A percentile compares a stretch with the other conserved stretches of the same genome.
Conservation (phyloP, 75 land plant species). For the Adiantum capillusveneris region DNA sequence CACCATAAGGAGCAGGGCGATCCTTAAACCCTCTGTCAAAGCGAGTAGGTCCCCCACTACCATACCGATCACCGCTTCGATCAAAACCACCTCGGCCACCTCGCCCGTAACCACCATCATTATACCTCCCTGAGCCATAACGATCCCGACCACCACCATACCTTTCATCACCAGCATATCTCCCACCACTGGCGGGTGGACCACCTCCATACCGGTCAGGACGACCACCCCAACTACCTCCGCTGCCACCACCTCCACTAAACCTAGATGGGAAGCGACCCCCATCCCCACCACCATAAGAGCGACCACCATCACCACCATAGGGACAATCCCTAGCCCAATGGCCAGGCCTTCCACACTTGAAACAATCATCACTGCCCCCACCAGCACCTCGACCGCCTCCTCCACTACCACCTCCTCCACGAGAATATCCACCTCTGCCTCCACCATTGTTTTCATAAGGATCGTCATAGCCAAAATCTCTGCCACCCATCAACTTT, state of each 20-base stretch:
- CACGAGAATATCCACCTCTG: constrained; percentile 20
- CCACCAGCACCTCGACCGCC: constrained; percentile 1
- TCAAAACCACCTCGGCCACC: constrained; percentile 26
- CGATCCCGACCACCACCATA: constrained; percentile 37
- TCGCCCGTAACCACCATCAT: constrained; percentile 15
- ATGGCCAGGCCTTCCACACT: constrained; percentile 83
- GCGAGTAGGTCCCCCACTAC: constrained; percentile 25
- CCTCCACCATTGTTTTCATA: constrained; percentile 17
- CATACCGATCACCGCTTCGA: constrained; percentile 14
- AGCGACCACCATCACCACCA: constrained; percentile 45
- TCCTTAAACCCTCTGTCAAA: too few species aligned
- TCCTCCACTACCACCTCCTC: constrained; percentile 14
- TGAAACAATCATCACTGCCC: constrained; percentile 67
- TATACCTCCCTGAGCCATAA: constrained; percentile 18
- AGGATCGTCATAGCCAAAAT: constrained; percentile 26
- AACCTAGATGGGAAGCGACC: constrained; percentile 33
- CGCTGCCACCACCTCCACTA: constrained; percentile 34
- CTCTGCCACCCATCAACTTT: constrained; percentile 42
- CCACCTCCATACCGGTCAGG: constrained; percentile 36
- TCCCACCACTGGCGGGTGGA: neutral
- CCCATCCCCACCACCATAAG: constrained; percentile 24
- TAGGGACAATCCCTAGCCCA: constrained; percentile 91
- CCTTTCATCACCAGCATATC: constrained; percentile 6
- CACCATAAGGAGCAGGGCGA: too few species aligned
- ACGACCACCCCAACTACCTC: constrained; percentile 32